Percentiles rank a stretch among this genome's conserved stretches.
Conservation (phyloP, 768 basidiomycete genomes). For the Lyophyllum decastes region DNA sequence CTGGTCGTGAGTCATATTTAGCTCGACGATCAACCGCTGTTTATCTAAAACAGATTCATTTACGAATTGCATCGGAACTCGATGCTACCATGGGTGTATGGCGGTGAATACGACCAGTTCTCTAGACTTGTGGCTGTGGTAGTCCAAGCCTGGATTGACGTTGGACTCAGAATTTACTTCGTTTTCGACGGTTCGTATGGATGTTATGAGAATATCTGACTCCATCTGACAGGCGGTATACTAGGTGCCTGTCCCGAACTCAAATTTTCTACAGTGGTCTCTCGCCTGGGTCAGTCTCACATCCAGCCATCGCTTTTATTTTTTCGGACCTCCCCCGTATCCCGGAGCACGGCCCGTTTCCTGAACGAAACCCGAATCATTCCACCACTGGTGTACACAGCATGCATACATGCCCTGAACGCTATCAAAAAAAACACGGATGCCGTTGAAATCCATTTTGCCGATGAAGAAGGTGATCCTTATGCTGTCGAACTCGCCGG, state of each 20-base stretch:
- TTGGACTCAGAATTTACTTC: conserved; percentile 68
- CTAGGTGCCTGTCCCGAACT: conserved; percentile 70
- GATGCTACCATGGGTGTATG: conserved; percentile 80
- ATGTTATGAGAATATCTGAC: conserved; percentile 5
- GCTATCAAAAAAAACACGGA: conserved; percentile 33
- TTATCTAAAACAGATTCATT: conserved; percentile 58
- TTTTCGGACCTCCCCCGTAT: conserved; percentile 73
- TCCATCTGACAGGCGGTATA: conserved; percentile 13
- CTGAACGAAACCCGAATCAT: conserved; percentile 73
- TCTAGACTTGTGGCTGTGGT: conserved; percentile 45
- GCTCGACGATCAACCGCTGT: conserved; percentile 6
- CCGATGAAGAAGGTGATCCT: conserved; percentile 83
- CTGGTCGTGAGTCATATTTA: conserved; percentile 72
- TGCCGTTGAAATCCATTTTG: conserved; percentile 60
- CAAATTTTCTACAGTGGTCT: conserved; percentile 69
- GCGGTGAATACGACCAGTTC: conserved; percentile 74
- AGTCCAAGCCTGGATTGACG: conserved; percentile 65
- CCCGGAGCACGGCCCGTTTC: conserved; percentile 67
- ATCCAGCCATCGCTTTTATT: conserved; percentile 71
- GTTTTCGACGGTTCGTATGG: conserved; percentile 77
- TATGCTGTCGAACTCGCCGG: conserved; percentile 85
- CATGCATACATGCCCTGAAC: conserved; percentile 59
- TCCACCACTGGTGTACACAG: conserved; percentile 63
- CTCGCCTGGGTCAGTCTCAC: conserved; percentile 56
- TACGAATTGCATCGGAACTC: conserved; percentile 64